These are phyloP conservation scores for Trichoderma sp. DNA, from an alignment of 2,329 filamentous ascomycete species.

Conservation along the genomic window DNA sequence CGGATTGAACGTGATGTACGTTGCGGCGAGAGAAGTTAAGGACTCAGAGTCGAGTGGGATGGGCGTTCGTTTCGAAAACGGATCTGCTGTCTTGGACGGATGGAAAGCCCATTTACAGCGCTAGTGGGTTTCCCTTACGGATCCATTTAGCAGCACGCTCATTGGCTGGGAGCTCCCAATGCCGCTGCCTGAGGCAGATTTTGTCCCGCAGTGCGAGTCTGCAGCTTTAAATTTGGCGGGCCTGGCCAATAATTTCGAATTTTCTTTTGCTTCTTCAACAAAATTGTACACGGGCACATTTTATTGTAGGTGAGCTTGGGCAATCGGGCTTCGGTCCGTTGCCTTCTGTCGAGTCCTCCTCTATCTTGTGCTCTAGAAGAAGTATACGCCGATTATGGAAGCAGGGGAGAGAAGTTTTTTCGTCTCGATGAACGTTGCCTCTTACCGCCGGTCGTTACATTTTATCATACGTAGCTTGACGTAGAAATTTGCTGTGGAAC, in stretches of 20 bases:
- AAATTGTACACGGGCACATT: constrained; percentile 68
- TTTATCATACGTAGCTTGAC: constrained; percentile 23
- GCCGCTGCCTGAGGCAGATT: constrained; percentile 43
- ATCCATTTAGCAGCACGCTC: constrained; percentile 49
- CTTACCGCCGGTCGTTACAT: constrained; percentile 77
- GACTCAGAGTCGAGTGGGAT: constrained; percentile 39
- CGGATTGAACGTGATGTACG: constrained; percentile 46
- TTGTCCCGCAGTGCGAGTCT: background rate
- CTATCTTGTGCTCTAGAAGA: constrained; percentile 71
- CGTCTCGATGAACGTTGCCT: constrained; percentile 63
- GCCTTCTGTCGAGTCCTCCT: constrained; percentile 65
- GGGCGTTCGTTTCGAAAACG: constrained; percentile 41
- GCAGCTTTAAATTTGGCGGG: constrained; percentile 1
- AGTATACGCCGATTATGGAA: constrained; percentile 69
- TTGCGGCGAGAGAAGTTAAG: constrained; percentile 40
- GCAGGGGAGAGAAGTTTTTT: constrained; percentile 58
- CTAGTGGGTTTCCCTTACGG: constrained; percentile 30
- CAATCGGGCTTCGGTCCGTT: constrained; percentile 42
- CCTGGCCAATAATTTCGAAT: background rate
- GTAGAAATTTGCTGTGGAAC: background rate
- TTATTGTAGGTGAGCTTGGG: constrained; percentile 73
- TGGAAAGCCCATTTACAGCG: constrained; percentile 23
- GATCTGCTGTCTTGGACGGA: constrained; percentile 42
- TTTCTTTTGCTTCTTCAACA: constrained; percentile 37
- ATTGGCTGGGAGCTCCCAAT: constrained; percentile 40